These are phyloP conservation scores for Schwanniomyces sp. DNA, from an alignment of 805 yeast species.

Conservation along the genomic window DNA sequence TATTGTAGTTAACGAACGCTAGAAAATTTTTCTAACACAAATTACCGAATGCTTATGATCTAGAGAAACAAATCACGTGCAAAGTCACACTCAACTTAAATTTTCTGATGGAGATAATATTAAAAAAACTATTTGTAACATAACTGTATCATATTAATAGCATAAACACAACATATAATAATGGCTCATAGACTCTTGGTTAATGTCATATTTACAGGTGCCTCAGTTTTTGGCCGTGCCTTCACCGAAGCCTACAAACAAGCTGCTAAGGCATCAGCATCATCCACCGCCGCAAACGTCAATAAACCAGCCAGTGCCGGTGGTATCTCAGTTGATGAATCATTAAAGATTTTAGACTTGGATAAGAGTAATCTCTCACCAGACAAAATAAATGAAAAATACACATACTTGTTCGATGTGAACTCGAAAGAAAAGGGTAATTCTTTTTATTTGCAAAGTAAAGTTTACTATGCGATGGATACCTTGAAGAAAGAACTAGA, in stretches of 20 bases:
- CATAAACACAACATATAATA: background rate
- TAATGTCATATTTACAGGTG: constrained; percentile 90
- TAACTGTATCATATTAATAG: constrained; percentile 1
- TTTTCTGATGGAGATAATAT: background rate
- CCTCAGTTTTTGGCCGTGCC: constrained; percentile 93
- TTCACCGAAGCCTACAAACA: constrained; percentile 96
- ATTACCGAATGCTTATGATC: too few relatives aligned
- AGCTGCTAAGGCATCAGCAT: constrained; percentile 91
- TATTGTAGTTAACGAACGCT: too few relatives aligned
- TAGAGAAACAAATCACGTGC: constrained; percentile 1
- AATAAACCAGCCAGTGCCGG: constrained; percentile 56
- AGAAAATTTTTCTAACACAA: too few relatives aligned
- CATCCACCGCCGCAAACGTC: constrained; percentile 52
- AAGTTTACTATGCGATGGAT: constrained; percentile 93
- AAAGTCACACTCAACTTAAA: background rate
- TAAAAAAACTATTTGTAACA: background rate
- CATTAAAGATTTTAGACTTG: constrained; percentile 84
- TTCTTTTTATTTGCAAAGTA: constrained; percentile 88
- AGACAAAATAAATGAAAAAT: constrained; percentile 67
- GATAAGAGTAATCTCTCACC: constrained; percentile 55
- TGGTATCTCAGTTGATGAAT: constrained; percentile 86
- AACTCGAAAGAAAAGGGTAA: constrained; percentile 96
- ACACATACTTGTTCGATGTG: constrained; percentile 79
- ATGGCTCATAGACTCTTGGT: constrained; percentile 91
- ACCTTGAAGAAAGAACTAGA: constrained; percentile 78